A percentile compares a stretch with the other conserved stretches of the same genome.
These are phyloP conservation scores for Panaeolus papilionaceus DNA, from an alignment of 768 basidiomycete species.

Conservation along the genomic window DNA sequence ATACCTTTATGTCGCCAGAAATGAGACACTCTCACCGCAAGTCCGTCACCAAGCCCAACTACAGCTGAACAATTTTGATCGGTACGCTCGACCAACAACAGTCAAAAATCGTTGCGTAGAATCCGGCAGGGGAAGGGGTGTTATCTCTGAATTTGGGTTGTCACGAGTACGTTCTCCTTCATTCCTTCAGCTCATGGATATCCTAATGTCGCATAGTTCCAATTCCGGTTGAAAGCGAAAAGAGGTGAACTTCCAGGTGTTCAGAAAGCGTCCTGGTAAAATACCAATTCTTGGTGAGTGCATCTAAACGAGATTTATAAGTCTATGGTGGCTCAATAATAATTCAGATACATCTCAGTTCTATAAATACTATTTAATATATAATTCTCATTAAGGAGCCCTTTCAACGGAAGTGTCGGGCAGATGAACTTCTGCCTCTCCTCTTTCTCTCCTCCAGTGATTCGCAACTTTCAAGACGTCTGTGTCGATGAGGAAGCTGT, in stretches of 20 bases:
- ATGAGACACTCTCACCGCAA: conserved; percentile 85
- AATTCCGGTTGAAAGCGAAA: conserved; percentile 88
- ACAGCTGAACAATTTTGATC: conserved; percentile 87
- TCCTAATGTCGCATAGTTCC: conserved; percentile 58
- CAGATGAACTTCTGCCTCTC: conserved; percentile 66
- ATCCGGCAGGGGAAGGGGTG: conserved; percentile 85
- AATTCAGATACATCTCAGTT: neutral
- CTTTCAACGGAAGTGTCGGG: conserved; percentile 23
- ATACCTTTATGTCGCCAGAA: conserved; percentile 92
- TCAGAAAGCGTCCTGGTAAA: conserved; percentile 90
- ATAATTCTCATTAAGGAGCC: conserved; percentile 1
- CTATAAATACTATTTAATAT: conserved; percentile 20
- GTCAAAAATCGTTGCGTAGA: conserved; percentile 91
- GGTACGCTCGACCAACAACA: conserved; percentile 82
- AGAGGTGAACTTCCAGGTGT: conserved; percentile 87
- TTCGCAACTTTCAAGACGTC: conserved; percentile 75
- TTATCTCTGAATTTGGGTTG: conserved; percentile 89
- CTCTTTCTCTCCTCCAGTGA: conserved; percentile 87
- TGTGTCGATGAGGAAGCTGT: conserved; percentile 81
- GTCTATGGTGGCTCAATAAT: neutral
- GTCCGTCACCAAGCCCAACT: conserved; percentile 94
- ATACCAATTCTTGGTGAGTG: conserved; percentile 15
- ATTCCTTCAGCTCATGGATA: neutral
- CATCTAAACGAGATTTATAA: neutral
- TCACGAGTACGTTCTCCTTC: conserved; percentile 61